Conservation (phyloP, 805 yeast genomes). For the Candida vaughaniae region DNA sequence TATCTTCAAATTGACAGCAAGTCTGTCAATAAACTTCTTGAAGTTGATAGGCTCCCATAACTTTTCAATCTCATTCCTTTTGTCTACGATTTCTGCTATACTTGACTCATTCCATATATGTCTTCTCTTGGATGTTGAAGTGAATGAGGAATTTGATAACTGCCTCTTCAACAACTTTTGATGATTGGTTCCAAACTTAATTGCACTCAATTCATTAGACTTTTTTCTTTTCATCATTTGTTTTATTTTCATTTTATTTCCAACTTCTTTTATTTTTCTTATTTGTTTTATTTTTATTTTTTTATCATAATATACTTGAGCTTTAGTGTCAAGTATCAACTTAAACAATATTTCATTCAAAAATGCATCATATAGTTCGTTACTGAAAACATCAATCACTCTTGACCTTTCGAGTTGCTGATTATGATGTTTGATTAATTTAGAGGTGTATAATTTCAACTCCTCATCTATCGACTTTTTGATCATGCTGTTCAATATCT, state of each 20-base stretch:
- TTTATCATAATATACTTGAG: constrained; percentile 38
- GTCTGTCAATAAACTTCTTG: constrained; percentile 26
- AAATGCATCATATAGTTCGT: constrained; percentile 59
- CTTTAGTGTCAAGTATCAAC: constrained; percentile 40
- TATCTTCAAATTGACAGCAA: constrained; percentile 26
- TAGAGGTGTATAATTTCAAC: constrained; percentile 22
- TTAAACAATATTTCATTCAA: constrained; percentile 55
- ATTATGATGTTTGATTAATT: constrained; percentile 22
- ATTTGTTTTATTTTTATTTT: constrained; percentile 31
- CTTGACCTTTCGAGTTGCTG: constrained; percentile 18
- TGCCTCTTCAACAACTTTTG: constrained; percentile 17
- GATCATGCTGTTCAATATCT: constrained; percentile 21
- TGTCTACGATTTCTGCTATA: constrained; percentile 18
- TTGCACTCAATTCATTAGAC: constrained; percentile 34
- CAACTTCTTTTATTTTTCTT: constrained; percentile 26
- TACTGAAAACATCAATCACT: constrained; percentile 40
- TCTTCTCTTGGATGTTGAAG: constrained; percentile 10
- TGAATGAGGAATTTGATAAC: constrained; percentile 12
- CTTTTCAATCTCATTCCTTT: constrained; percentile 34
- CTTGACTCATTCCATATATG: constrained; percentile 12
- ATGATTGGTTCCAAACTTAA: constrained; percentile 15
- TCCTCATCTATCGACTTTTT: constrained; percentile 24
- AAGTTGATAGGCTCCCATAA: constrained; percentile 52
- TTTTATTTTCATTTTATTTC: constrained; percentile 22
- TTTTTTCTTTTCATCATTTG: constrained; percentile 17